A percentile compares a stretch with the other conserved stretches of the same genome.
Evolutionary conservation across 345 rosid genomes (phyloP).

Genomic region (Ricinus communis): DNA sequence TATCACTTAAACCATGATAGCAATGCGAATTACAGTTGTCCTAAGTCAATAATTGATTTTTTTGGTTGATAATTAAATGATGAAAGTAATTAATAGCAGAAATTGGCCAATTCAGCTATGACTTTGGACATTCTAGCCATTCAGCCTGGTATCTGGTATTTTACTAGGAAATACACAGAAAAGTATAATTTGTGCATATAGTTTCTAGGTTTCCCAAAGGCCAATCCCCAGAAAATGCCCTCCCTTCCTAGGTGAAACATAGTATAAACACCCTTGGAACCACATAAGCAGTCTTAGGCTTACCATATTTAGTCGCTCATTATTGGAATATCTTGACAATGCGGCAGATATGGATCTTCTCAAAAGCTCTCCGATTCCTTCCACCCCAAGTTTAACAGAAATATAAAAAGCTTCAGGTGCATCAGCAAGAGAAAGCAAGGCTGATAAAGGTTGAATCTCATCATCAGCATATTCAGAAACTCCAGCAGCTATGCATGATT

Average conservation of each 20-base stretch:
- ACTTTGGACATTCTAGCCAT: too few relatives aligned
- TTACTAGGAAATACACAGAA: too few relatives aligned
- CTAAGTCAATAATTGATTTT: too few relatives aligned
- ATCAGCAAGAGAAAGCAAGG: conserved; percentile 74
- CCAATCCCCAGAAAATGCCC: not conserved
- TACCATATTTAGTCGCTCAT: conserved; percentile 86
- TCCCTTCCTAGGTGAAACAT: not conserved
- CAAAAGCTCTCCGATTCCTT: conserved; percentile 91
- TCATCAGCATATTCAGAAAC: conserved; percentile 79
- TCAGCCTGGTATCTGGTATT: too few relatives aligned
- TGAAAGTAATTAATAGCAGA: too few relatives aligned
- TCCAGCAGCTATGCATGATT: conserved; percentile 69
- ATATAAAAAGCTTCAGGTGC: conserved; percentile 97
- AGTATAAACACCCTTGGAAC: not conserved
- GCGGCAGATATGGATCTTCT: conserved; percentile 82
- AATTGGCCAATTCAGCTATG: too few relatives aligned
- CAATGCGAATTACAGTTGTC: too few relatives aligned
- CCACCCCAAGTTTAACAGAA: conserved; percentile 91
- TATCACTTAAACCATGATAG: too few relatives aligned
- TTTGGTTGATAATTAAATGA: too few relatives aligned
- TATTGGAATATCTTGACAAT: conserved; percentile 78
- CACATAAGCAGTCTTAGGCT: conserved; percentile 11
- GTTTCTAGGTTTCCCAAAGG: too few relatives aligned
- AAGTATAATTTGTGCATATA: too few relatives aligned
- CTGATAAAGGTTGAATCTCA: conserved; percentile 84